Base-by-base conservation (phyloP, 2,329 filamentous ascomycete genomes). In the Diplodia sapinea region DNA sequence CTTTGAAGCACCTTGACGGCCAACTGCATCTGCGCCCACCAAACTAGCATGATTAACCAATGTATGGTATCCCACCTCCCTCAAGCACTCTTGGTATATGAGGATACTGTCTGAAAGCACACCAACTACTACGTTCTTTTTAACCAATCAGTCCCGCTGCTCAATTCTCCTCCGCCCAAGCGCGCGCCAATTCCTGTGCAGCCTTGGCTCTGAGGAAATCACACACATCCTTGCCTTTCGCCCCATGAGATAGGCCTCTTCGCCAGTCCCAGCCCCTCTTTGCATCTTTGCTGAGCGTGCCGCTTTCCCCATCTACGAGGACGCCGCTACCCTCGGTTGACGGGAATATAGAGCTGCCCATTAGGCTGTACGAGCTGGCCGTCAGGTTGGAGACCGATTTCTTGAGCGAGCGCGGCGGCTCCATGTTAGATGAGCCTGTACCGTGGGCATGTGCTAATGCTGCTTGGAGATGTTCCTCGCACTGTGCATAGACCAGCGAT, bases 381-480 rank as follows among this genome's bases (percentile, higher is more conserved):
- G 82, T 87, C 5, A 79, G 65, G 80, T 79, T 71, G 77, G 81
- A 71, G 83, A 83, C 73, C 86, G 79, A 71, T 71, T 90, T 91
- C 75, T 87, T 87, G 69, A 95, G 84, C 0, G 15, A 68, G 69
- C 23, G 51, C 33, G 72, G 70, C 68, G 72, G 76, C 59, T 73
- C 73, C 11, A 72, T 70, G 20, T 69, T 68, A 11, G 47, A 23
- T 65, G 20, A 47, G 31, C 62, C 52, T 23, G 71, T 62, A 55
- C 52, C 67, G 57, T 88, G 87, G 17, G 86, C 88, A 6, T 91
- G 90, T n/a, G 88, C 83, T 26, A 96, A 81, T 6, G 93, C 91
- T 0, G 93, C 87, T 69, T 87, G 82, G 75, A 96, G 88, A 75
- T 93, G 94, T 73, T 93, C 91, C 71, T 93, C 89, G 75, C 91